Base-by-base conservation (phyloP, 257 asterid genomes). In the Parsonsia alboflavescens region DNA sequence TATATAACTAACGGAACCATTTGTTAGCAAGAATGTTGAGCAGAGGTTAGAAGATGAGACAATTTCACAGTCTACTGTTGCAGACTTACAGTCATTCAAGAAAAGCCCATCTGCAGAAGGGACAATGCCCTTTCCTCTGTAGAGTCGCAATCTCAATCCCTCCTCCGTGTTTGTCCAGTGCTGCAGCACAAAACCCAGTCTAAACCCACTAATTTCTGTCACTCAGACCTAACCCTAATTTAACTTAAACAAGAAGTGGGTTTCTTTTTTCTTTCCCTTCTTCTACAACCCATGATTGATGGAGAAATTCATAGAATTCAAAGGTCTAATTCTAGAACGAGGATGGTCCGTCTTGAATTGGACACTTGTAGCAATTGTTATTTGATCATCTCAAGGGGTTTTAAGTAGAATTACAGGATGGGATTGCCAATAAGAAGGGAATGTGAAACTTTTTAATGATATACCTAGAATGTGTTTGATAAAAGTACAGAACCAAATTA, bases 101-200 rank as follows among this genome's bases (percentile, higher is more conserved):
- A 19, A n/a, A 53, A 53, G 24, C 1, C 58, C 24, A 19, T 10
- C 22, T 3, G 3, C 58, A 19, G 46, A 59, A 54, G 62, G 24
- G 36, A 70, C 74, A 50, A 70, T 22, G 26, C 26, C 64, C 52
- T 21, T 62, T 46, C 24, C 22, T 46, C n/a, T 64, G 72, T 50
- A 33, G 45, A 67, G 73, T 75, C 73, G 17, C 73, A 66, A 64
- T 33, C 39, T 3, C 39, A 33, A 33, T 50, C 73, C 66, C 42
- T 3, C 24, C 65, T 36, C 39, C 39, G 7, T 49, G 56, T 42
- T 21, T 33, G 39, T 3, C 39, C 39, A 33, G 39, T 33, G 39
- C 39, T 33, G 39, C 39, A 33, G 2, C 39, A 33, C 39, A 33
- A 49, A 12, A 45, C 7, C 22, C 22, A 11, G 22, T 4, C 68